Evolutionary conservation across 345 rosid genomes (phyloP).

Genomic region (Pugionium cornutum): DNA sequence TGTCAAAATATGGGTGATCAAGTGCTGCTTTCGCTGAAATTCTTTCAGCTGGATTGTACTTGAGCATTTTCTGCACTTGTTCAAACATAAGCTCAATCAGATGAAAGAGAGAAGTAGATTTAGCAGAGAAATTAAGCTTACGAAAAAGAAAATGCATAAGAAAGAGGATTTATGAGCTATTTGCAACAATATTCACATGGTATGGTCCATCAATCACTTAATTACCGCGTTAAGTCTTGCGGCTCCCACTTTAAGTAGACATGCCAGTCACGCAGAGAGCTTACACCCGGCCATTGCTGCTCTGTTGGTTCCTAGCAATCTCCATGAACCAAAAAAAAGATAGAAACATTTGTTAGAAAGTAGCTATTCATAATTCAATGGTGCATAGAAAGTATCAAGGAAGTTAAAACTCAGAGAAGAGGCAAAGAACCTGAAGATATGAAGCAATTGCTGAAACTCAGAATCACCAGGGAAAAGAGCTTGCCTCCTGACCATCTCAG

Average conservation of each 20-base stretch:
- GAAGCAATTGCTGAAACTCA: conserved; percentile 92
- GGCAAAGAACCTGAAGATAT: conserved; percentile 66
- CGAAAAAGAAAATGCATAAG: not conserved
- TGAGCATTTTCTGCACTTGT: conserved; percentile 74
- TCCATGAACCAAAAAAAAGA: conserved; percentile 26
- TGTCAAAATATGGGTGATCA: conserved; percentile 85
- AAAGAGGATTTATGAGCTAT: conserved; percentile 2
- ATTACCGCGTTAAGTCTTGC: conserved; percentile 66
- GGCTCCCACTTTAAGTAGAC: conserved; percentile 85
- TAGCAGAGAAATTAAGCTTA: not conserved
- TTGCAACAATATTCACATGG: not conserved
- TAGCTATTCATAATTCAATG: not conserved
- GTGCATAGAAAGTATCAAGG: conserved; percentile 7
- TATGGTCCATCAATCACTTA: not conserved
- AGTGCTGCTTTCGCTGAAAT: conserved; percentile 89
- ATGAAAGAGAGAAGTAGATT: not conserved
- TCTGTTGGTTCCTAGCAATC: conserved; percentile 91
- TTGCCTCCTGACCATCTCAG: conserved; percentile 88
- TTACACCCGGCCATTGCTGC: conserved; percentile 85
- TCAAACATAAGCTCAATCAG: conserved; percentile 27
- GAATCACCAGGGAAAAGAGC: conserved; percentile 94
- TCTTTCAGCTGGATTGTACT: conserved; percentile 79
- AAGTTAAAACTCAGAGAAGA: not conserved
- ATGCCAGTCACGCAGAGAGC: conserved; percentile 86
- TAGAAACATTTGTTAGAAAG: not conserved